A percentile compares a stretch with the other conserved stretches of the same genome.
phyloP scores from a whole-genome alignment of 2,329 filamentous ascomycete genomes.

The Thelonectria blattea region DNA sequence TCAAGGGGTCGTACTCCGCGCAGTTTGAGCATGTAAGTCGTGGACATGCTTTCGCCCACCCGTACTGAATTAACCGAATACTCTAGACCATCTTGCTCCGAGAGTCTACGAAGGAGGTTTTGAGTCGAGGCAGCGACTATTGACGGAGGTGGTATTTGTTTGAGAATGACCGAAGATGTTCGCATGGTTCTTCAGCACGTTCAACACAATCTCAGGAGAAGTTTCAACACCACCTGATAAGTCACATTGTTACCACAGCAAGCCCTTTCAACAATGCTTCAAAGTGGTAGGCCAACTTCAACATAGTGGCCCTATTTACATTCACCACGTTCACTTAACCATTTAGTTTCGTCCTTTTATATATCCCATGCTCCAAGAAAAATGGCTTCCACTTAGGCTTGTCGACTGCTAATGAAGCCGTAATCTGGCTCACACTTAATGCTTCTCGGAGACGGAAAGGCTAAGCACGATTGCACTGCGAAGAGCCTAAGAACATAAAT shows the following conservation, averaged over 20 bases:
- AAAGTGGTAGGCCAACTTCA: constrained; percentile 17
- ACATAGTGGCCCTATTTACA: constrained; percentile 16
- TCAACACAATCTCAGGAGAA: constrained; percentile 19
- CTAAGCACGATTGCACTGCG: too few relatives aligned
- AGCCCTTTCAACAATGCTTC: constrained; percentile 22
- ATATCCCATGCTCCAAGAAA: not conserved
- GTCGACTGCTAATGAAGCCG: too few relatives aligned
- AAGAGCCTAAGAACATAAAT: too few relatives aligned
- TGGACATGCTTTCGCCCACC: too few relatives aligned
- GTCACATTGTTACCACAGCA: not conserved
- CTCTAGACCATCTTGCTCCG: constrained; percentile 55
- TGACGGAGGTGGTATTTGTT: constrained; percentile 30
- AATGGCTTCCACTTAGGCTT: too few relatives aligned
- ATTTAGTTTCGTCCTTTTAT: too few relatives aligned
- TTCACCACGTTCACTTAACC: constrained; percentile 20
- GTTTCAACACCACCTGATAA: constrained; percentile 18
- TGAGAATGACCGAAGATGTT: not conserved
- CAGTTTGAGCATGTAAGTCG: constrained; percentile 64
- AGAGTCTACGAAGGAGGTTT: constrained; percentile 54
- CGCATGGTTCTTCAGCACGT: not conserved
- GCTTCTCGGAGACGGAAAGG: too few relatives aligned
- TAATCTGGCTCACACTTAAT: too few relatives aligned
- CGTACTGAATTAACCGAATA: not conserved
- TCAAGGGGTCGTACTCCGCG: constrained; percentile 66
- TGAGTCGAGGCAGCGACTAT: constrained; percentile 60